phyloP scores from a whole-genome alignment of 805 yeast species.

The Candida khao-thaluensis region DNA sequence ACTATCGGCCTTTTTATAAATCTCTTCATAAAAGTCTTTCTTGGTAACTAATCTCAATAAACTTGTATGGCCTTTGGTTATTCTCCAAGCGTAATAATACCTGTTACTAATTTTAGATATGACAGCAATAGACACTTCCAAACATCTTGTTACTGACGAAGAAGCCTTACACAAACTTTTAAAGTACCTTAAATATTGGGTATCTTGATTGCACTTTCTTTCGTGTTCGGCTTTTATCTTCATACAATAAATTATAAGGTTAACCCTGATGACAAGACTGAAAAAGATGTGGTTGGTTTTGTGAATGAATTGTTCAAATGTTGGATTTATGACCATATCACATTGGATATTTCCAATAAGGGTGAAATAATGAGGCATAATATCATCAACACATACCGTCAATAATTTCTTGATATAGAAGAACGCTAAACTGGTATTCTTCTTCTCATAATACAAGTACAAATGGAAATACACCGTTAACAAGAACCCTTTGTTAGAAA shows the following conservation, averaged over 20 bases:
- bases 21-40: conserved; percentile 28
- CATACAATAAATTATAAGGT: conserved; percentile 27
- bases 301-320: conserved; percentile 29
- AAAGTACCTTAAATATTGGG: conserved; percentile 18
- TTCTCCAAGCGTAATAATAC: conserved; percentile 42
- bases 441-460: conserved; percentile 37
- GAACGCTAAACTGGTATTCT: conserved; percentile 34
- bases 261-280: conserved; percentile 30
- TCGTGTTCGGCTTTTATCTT: conserved; percentile 23
- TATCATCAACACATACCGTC: conserved; percentile 25
- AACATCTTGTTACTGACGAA: conserved; percentile 24
- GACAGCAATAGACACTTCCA: conserved; percentile 32
- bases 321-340: conserved; percentile 39
- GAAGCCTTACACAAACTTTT: conserved; percentile 22
- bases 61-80: conserved; percentile 34
- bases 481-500: conserved; percentile 31
- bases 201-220: conserved; percentile 16
- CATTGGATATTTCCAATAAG: conserved; percentile 35
- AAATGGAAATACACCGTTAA: conserved; percentile 43
- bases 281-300: conserved; percentile 30
- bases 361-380: conserved; percentile 36
- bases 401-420: conserved; percentile 38
- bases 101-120: conserved; percentile 36
- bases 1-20: conserved; percentile 15
- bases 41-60: conserved; percentile 30